These are phyloP conservation scores for Phytophthora ohioensis DNA, from an alignment of 352 stramenopile genomes.

Conservation along the genomic window DNA sequence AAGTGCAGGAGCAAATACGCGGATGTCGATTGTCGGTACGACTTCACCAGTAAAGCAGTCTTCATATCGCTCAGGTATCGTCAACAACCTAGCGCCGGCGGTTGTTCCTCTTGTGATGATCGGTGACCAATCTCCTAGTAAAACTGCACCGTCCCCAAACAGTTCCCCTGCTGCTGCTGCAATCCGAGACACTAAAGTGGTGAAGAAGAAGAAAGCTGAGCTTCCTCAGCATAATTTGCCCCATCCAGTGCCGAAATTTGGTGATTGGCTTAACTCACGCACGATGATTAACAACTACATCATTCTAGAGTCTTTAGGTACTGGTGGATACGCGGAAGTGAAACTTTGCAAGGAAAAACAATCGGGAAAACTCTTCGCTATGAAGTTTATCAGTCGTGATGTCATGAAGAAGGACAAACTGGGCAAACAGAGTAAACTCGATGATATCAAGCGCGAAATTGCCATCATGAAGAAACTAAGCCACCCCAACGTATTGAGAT, in stretches of 20 bases:
- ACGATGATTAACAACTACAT: constrained; percentile 97
- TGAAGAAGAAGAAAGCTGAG: constrained; percentile 86
- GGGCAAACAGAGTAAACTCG: constrained; percentile 79
- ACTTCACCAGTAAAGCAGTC: constrained; percentile 48
- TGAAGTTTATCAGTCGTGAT: constrained; percentile 91
- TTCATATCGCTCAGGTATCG: constrained; percentile 64
- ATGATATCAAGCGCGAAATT: constrained; percentile 95
- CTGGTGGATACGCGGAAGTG: constrained; percentile 91
- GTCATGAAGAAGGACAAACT: constrained; percentile 90
- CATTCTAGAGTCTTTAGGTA: constrained; percentile 86
- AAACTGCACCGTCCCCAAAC: constrained; percentile 15
- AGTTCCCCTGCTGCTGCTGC: constrained; percentile 13
- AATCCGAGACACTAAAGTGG: constrained; percentile 82
- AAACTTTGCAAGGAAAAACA: constrained; percentile 90
- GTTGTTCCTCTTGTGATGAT: constrained; percentile 52
- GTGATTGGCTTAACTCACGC: constrained; percentile 85
- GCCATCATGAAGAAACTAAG: constrained; percentile 98
- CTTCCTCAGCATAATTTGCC: constrained; percentile 79
- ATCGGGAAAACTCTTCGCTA: constrained; percentile 77
- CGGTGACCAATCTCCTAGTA: constrained; percentile 18
- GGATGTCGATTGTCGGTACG: constrained; percentile 19
- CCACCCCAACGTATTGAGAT: constrained; percentile 94
- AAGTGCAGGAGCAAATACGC: constrained; percentile 26
- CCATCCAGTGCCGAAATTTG: constrained; percentile 82
- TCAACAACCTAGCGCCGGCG: constrained; percentile 42